Evolutionary conservation across 2,329 filamentous ascomycete species (phyloP).

Genomic region (Trichoderma sp.): DNA sequence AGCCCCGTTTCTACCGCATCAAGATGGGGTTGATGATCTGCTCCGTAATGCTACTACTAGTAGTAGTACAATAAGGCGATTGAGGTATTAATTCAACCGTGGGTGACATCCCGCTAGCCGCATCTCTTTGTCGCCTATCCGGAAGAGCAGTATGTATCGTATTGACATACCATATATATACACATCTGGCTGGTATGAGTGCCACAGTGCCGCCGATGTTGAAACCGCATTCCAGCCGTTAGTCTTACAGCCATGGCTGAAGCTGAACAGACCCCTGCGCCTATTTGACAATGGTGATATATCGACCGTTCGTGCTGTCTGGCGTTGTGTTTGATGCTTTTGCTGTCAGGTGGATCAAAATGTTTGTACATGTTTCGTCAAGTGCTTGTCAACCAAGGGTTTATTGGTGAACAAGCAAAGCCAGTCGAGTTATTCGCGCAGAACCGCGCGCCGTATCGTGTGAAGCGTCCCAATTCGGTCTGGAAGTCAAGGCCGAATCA

Average conservation of each 20-base stretch:
- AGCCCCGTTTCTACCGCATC: not conserved
- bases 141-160: not conserved
- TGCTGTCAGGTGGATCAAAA: not conserved
- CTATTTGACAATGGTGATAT: not conserved
- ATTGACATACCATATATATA: not conserved
- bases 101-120: slow-evolving; percentile 17
- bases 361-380: not conserved
- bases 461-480: not conserved
- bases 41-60: not conserved
- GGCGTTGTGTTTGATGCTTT: not conserved
- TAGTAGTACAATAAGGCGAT: not conserved
- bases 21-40: slow-evolving; percentile 4
- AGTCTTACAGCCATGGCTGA: not conserved
- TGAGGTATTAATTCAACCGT: slow-evolving; percentile 3
- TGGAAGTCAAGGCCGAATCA: not conserved
- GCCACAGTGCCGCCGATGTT: not conserved
- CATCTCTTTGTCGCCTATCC: slow-evolving; percentile 7
- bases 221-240: not conserved
- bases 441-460: not conserved
- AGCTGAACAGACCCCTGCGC: not conserved
- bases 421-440: slow-evolving; percentile 1
- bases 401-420: not conserved
- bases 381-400: not conserved
- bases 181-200: not conserved
- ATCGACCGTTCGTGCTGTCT: not conserved